phyloP scores from a whole-genome alignment of 495 filamentous ascomycete species.

The Hypoxylon lenormandii region DNA sequence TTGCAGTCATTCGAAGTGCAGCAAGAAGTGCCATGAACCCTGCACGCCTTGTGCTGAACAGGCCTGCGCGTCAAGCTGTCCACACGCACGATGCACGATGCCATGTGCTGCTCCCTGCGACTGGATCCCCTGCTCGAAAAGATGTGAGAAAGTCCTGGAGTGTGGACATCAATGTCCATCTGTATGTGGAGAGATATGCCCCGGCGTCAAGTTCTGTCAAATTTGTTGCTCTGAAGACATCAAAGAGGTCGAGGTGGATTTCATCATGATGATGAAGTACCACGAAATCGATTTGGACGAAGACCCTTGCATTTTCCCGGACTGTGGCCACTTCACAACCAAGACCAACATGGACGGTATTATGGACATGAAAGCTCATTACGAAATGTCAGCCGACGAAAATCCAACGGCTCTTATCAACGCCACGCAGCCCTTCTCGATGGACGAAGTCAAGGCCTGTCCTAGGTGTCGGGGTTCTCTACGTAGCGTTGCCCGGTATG shows the following conservation, averaged over 20 bases:
- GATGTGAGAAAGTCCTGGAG: constrained; percentile 67
- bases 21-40: constrained; percentile 69
- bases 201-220: constrained; percentile 66
- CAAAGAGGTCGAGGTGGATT: constrained; percentile 65
- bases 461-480: constrained; percentile 73
- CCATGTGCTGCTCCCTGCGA: constrained; percentile 79
- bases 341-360: constrained; percentile 72
- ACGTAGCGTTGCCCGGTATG: constrained; percentile 72
- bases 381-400: constrained; percentile 62
- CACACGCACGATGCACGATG: constrained; percentile 70
- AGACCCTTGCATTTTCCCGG: constrained; percentile 71
- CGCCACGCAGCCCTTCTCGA: constrained; percentile 65
- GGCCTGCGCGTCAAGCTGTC: constrained; percentile 68
- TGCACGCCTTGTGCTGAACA: constrained; percentile 73
- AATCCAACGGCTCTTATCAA: constrained; percentile 57
- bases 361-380: constrained; percentile 72
- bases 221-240: constrained; percentile 61
- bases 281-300: constrained; percentile 69
- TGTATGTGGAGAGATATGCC: constrained; percentile 77
- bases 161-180: constrained; percentile 77
- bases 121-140: constrained; percentile 72
- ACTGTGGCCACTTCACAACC: constrained; percentile 77
- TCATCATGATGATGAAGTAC: constrained; percentile 65
- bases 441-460: constrained; percentile 68
- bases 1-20: constrained; percentile 73